Evolutionary conservation across 192 early-diverging fungal genomes (phyloP), one percentile per base, ranked within the genome.

Genomic region (Coemansia umbellata): DNA sequence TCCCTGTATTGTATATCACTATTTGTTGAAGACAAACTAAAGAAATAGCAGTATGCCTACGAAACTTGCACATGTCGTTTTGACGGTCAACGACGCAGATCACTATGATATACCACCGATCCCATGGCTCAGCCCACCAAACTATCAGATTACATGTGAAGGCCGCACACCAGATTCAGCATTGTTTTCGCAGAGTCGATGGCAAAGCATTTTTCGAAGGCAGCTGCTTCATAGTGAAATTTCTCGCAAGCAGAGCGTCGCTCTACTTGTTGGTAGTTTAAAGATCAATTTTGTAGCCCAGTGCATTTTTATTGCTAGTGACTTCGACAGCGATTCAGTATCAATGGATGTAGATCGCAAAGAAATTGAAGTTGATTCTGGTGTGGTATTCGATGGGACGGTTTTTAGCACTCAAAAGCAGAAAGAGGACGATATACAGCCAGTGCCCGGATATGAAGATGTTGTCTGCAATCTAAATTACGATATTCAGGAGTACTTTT

Each of bases 401-500:
- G 9, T 4, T 0, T 53, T 68, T 43, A 31, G 13, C 8, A 50
- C 8, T 28, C n/a, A 14, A 5, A 45, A 39, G 4, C 22, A 31
- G 5, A 2, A 21, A 10, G 30, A 14, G 3, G n/a, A n/a, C n/a
- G n/a, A n/a, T n/a, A n/a, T n/a, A n/a, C n/a, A n/a, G n/a, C 11
- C 1, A 31, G 26, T 17, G 8, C 39, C 72, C 4, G 72, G 72
- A 7, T 75, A 75, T 23, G 60, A 64, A 21, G 37, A 36, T 14
- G 53, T 49, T 6, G 43, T 53, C 14, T 17, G 32, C 3, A 33
- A 33, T 8, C 19, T 75, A 17, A 39, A 43, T 3, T 17, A 26
- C 27, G 60, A 75, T 21, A 50, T 75, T 10, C 10, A 22, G 6
- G 50, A 51, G n/a, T 73, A 73, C 35, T 75, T 75, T 58, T 24